A percentile compares a stretch with the other conserved stretches of the same genome.
These are phyloP conservation scores for Talinum fruticosum DNA, from an alignment of 148 eudicot species.

Conservation along the genomic window DNA sequence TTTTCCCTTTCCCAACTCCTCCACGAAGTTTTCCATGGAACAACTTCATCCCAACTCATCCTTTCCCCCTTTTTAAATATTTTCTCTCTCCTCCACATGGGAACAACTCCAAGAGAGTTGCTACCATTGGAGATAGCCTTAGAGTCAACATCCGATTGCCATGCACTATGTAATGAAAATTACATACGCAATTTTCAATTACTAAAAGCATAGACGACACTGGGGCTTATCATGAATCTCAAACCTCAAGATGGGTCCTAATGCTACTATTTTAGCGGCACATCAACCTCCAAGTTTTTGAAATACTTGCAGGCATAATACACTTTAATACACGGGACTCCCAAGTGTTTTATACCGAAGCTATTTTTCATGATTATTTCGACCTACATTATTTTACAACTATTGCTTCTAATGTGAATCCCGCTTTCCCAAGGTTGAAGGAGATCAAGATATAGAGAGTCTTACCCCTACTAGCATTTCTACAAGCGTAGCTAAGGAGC, in stretches of 20 bases:
- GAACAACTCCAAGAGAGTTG: no score
- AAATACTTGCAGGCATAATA: not conserved
- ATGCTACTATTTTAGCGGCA: not conserved
- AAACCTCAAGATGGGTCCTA: not conserved
- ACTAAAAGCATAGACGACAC: not conserved
- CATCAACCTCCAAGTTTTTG: not conserved
- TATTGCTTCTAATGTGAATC: no score
- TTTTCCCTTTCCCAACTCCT: no score
- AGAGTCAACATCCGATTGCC: constrained; percentile 44
- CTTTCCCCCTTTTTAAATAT: no score
- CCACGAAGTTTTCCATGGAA: no score
- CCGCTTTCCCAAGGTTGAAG: no score
- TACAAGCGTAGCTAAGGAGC: no score
- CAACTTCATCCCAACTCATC: no score
- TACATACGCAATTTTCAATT: not conserved
- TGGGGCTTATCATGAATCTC: not conserved
- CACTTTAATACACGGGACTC: not conserved
- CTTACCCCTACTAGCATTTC: no score
- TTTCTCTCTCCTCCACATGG: no score
- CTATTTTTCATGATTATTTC: not conserved
- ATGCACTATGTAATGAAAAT: constrained; percentile 51
- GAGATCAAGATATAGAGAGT: no score
- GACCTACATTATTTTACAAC: not conserved
- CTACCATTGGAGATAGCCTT: no score
- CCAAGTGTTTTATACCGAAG: not conserved